phyloP scores from a whole-genome alignment of 176 grass and related monocot genomes.

The Ampelocalamus luodianensis region DNA sequence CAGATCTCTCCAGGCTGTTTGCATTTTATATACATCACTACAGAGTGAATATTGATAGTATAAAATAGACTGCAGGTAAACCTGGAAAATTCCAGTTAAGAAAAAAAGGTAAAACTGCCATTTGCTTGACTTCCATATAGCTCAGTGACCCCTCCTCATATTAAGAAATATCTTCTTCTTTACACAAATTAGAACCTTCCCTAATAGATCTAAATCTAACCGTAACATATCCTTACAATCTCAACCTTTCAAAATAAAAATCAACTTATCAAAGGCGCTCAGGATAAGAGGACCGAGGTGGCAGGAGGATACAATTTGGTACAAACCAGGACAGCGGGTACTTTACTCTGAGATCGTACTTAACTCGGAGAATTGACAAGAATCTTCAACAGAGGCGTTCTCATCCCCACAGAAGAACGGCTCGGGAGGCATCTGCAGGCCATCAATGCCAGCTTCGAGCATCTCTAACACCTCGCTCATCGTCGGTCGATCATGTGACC shows the following conservation, averaged over 20 bases:
- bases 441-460: constrained; percentile 25
- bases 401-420: constrained; percentile 50
- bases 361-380: neutral
- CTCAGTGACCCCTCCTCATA: neutral
- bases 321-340: neutral
- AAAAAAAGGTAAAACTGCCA: neutral
- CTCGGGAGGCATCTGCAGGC: constrained; percentile 32
- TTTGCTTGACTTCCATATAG: neutral
- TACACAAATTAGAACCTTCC: neutral
- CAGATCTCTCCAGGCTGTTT: neutral
- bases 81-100: neutral
- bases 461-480: constrained; percentile 58
- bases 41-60: neutral
- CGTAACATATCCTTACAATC: neutral
- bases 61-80: neutral
- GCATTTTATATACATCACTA: neutral
- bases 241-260: neutral
- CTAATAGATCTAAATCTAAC: neutral
- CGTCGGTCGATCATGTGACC: constrained; percentile 1
- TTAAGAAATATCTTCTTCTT: neutral
- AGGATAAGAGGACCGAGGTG: neutral
- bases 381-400: neutral
- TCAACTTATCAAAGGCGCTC: no score
- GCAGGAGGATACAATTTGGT: neutral
- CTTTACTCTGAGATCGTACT: constrained; percentile 24